Base-by-base conservation (phyloP, 2,329 filamentous ascomycete genomes). In the Claviceps sp. region DNA sequence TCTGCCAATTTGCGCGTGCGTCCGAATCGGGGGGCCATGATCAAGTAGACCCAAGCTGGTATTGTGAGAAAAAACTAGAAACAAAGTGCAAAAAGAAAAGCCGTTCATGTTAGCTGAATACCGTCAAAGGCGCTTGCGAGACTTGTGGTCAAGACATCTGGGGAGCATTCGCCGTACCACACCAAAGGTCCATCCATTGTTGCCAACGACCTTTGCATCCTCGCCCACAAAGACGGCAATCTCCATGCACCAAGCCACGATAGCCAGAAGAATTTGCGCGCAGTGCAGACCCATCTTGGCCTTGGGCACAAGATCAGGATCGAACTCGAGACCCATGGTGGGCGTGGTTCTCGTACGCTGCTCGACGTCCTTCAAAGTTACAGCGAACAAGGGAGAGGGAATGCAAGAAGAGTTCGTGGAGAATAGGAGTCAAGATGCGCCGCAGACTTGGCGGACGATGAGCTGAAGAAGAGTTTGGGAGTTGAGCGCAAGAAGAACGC, bases 31-130 rank as follows among this genome's bases (percentile, higher is more conserved):
- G 81, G 81, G 3, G 80, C 77, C 74, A 83, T 79, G 58, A 78
- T 73, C 48, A 84, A 72, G 66, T 79, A 86, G 54, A 85, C 73
- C 70, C 81, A 81, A 45, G 79, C 78, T 0, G 79, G 80, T 47
- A 83, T 70, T 16, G 76, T 76, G 36, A 85, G 66, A 68, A 85
- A 84, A 65, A 78, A 83, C 82, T 85, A 54, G 50, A 20, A 5
- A 7, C 50, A 5, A 20, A 5, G 4, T 3, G 18, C 41, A 24
- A 5, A 9, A n/a, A 16, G 34, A 26, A 26, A 11, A 37, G 9
- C 11, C n/a, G 18, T 16, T 49, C 4, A n/a, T 34, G 30, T 49
- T 20, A 49, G 37, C 16, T 40, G 40, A n/a, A 8, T 7, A 22
- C 13, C 42, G 20, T 24, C 5, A 24, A 43, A 14, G 11, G 22